phyloP scores from a whole-genome alignment of 169 alveolate genomes.

The Miamiensis avidus region DNA sequence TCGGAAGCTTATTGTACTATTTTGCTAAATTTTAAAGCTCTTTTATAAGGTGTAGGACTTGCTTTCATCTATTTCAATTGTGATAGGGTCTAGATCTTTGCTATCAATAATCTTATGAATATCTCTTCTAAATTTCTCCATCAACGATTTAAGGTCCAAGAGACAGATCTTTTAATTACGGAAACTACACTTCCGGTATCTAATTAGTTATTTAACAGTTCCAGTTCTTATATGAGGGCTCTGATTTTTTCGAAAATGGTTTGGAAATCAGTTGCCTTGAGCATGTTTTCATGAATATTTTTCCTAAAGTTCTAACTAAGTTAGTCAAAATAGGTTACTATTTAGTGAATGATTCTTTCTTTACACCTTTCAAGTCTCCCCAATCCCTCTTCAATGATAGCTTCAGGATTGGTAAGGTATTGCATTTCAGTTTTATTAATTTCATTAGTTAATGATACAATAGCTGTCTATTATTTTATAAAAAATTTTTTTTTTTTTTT shows the following conservation, averaged over 20 bases:
- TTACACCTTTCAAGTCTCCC: slow-evolving; percentile 6
- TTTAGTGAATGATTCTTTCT: neutral
- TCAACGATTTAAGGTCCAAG: neutral
- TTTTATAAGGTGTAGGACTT: too few species aligned
- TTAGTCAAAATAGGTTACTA: slow-evolving; percentile 12
- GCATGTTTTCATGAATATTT: slow-evolving; percentile 6
- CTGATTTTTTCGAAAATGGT: slow-evolving; percentile 1
- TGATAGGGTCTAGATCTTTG: slow-evolving; percentile 5
- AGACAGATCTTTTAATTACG: neutral
- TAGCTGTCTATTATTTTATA: too few species aligned
- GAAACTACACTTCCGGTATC: slow-evolving; percentile 4
- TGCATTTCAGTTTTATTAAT: slow-evolving; percentile 9
- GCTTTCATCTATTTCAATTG: slow-evolving; percentile 25
- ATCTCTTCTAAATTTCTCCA: slow-evolving; percentile 11
- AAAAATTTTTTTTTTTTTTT: too few species aligned
- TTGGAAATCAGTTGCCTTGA: slow-evolving; percentile 8
- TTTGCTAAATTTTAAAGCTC: too few species aligned
- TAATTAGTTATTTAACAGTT: neutral
- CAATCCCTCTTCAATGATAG: slow-evolving; percentile 6
- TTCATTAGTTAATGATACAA: neutral
- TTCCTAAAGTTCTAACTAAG: neutral
- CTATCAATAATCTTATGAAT: slow-evolving; percentile 9
- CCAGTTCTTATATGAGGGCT: neutral
- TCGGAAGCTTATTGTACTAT: too few species aligned
- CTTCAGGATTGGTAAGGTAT: slow-evolving; percentile 11